These are phyloP conservation scores for Stagonosporopsis chrysanthemi DNA, from an alignment of 2,329 filamentous ascomycete genomes.

Conservation along the genomic window DNA sequence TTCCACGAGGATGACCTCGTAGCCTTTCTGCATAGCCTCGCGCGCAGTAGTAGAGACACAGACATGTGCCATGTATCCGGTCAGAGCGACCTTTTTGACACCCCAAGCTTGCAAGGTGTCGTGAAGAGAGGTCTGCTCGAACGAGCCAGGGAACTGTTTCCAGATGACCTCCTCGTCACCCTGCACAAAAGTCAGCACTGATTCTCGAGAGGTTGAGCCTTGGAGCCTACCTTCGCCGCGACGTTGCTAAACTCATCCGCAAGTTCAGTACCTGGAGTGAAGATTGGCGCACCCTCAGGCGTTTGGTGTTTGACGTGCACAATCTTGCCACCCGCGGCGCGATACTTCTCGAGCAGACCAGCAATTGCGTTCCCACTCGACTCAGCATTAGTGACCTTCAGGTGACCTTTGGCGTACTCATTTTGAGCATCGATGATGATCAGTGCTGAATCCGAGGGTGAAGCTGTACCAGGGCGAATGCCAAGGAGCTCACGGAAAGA, in stretches of 20 bases:
- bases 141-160: conserved; percentile 67
- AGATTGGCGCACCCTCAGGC: conserved; percentile 69
- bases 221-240: conserved; percentile 49
- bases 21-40: conserved; percentile 66
- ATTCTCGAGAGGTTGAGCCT: neutral
- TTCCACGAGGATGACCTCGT: conserved; percentile 67
- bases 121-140: conserved; percentile 67
- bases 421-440: conserved; percentile 76
- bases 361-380: conserved; percentile 65
- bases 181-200: conserved; percentile 22
- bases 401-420: conserved; percentile 68
- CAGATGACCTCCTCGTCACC: conserved; percentile 62
- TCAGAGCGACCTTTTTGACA: conserved; percentile 67
- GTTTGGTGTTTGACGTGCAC: conserved; percentile 69
- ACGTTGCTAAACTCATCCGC: conserved; percentile 69
- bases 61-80: conserved; percentile 72
- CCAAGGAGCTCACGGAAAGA: conserved; percentile 64
- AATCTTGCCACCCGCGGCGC: conserved; percentile 61
- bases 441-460: conserved; percentile 65
- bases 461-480: conserved; percentile 62
- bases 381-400: conserved; percentile 63
- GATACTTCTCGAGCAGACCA: conserved; percentile 66
- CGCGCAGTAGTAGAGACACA: conserved; percentile 69
- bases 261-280: conserved; percentile 68
- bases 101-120: conserved; percentile 60